These are phyloP conservation scores for Artomyces pyxidatus DNA, from an alignment of 768 basidiomycete species.

Conservation along the genomic window DNA sequence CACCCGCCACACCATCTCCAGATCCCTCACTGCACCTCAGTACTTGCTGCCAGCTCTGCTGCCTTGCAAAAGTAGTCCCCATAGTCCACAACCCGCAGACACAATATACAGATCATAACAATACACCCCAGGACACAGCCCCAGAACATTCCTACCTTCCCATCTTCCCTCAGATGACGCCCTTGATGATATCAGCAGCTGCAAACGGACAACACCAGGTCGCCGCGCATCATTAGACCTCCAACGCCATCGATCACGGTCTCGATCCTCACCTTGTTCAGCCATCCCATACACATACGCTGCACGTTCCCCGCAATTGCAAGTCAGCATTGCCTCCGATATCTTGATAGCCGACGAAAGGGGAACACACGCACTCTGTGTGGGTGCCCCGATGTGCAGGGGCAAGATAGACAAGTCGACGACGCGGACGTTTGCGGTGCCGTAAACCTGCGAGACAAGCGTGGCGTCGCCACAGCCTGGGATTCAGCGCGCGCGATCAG, in stretches of 20 bases:
- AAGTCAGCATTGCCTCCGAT: not conserved
- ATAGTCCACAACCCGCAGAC: too few species aligned
- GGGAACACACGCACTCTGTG: slow-evolving; percentile 22
- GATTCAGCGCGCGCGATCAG: too few species aligned
- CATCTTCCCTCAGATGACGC: too few species aligned
- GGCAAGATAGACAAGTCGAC: slow-evolving; percentile 38
- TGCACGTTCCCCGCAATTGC: not conserved
- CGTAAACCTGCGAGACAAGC: slow-evolving; percentile 23
- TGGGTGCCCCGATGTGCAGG: slow-evolving; percentile 31
- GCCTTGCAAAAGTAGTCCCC: too few species aligned
- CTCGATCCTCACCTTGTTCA: slow-evolving; percentile 19
- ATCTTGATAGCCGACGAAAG: not conserved
- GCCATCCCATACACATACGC: slow-evolving; percentile 22
- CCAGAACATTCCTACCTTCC: too few species aligned
- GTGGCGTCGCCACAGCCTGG: slow-evolving; percentile 15
- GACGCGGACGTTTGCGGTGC: slow-evolving; percentile 39
- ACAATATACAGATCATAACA: too few species aligned
- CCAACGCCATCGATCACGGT: not conserved
- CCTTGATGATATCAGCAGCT: slow-evolving; percentile 26
- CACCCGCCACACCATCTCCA: too few species aligned
- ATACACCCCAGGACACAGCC: too few species aligned
- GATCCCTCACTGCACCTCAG: too few species aligned
- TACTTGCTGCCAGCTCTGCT: too few species aligned
- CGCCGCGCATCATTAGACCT: too few species aligned
- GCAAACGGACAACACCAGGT: not conserved